Evolutionary conservation across 1,284 basidiomycete genomes (phyloP), one percentile per base, ranked within the genome.

Genomic region (Schizopora paradoxa): DNA sequence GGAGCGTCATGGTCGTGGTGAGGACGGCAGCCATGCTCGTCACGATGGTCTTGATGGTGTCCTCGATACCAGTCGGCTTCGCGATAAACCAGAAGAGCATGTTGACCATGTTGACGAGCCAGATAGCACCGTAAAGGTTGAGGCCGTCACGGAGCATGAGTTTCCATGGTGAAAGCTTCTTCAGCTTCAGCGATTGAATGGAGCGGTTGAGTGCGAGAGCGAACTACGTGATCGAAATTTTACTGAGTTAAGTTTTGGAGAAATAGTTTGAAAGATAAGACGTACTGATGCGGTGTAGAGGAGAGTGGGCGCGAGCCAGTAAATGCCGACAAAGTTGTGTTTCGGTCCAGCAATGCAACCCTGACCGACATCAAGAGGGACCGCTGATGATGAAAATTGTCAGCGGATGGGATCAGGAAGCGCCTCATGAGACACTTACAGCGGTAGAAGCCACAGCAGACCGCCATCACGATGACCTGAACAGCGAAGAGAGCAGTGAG

Each of bases 121-220:
- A 82, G 62, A 89, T 74, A 23, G 86, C 73, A 45, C 74, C 82
- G 58, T 89, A 89, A 47, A 89, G 76, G 66, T 88, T 89, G 52
- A 90, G 77, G 7, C 85, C 84, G 60, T 90, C 86, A 50, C 86
- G 83, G 51, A 89, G 82, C 85, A 88, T 88, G 54, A 89, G 72
- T 58, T 87, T 86, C 86, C 86, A 89, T 34, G 72, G 68, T 42
- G 69, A 72, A 48, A 86, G 63, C 1, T 66, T 73, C 58, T 82
- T 86, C 26, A 67, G 54, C 38, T 72, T 54, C 51, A 83, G 75
- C 2, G 83, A 85, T 48, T 67, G 60, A 53, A 83, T 51, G 21
- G 84, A 86, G 43, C 84, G 80, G 27, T 58, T 60, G 42, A 87
- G 57, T 2, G 86, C 85, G 31, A 89, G 72, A 26, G 56, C 66